Percentiles rank a stretch among this genome's conserved stretches.
phyloP scores from a whole-genome alignment of 1,284 basidiomycete genomes.

The Cutaneotrichosporon sp. region DNA sequence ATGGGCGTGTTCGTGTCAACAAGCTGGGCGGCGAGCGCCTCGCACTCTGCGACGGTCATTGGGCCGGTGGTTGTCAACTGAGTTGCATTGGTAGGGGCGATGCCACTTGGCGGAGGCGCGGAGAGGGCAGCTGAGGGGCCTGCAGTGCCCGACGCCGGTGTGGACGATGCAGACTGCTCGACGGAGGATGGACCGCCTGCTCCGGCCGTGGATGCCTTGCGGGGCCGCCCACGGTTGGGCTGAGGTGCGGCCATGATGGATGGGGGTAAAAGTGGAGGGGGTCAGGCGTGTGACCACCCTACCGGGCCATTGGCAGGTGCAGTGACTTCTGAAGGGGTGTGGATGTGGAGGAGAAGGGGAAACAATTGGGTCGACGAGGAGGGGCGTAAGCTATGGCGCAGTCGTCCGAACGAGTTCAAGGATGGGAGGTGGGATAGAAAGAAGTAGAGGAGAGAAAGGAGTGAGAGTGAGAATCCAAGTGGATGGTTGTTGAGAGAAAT shows the following conservation, averaged over 20 bases:
- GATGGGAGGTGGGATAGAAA: too few species aligned
- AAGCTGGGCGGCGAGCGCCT: conserved; percentile 39
- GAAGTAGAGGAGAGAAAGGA: not conserved
- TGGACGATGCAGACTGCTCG: conserved; percentile 30
- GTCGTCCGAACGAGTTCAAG: too few species aligned
- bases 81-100: conserved; percentile 1
- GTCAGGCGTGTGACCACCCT: conserved; percentile 13
- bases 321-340: too few species aligned
- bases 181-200: conserved; percentile 20
- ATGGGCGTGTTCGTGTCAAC: conserved; percentile 28
- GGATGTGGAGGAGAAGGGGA: too few species aligned
- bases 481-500: not conserved
- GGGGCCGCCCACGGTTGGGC: conserved; percentile 22
- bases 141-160: conserved; percentile 15
- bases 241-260: conserved; percentile 11
- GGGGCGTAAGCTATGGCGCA: too few species aligned
- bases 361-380: too few species aligned
- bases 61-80: conserved; percentile 28
- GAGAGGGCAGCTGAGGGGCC: not conserved
- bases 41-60: conserved; percentile 39
- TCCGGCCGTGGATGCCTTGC: conserved; percentile 35
- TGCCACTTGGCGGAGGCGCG: not conserved
- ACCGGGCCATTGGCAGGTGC: conserved; percentile 4
- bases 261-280: conserved; percentile 3
- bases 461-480: not conserved